These are phyloP conservation scores for Coemansia sp. DNA, from an alignment of 192 early-diverging fungal genomes.

Conservation along the genomic window DNA sequence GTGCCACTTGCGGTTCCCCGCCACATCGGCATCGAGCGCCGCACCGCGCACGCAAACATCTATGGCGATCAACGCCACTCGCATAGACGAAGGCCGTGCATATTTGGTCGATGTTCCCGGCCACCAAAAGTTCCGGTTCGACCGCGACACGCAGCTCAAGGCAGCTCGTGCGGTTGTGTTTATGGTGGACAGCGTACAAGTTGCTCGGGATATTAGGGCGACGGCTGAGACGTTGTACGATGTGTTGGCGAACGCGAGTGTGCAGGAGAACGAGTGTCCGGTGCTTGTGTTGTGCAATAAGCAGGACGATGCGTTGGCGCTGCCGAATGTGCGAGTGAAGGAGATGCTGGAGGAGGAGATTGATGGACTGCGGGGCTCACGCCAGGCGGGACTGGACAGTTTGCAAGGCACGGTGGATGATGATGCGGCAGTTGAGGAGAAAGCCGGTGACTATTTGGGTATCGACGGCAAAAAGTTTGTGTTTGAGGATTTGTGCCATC, in stretches of 20 bases:
- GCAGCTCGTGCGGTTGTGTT: slow-evolving; percentile 72
- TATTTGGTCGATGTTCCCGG: slow-evolving; percentile 83
- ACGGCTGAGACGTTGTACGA: slow-evolving; percentile 83
- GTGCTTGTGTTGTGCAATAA: slow-evolving; percentile 84
- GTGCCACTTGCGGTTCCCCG: slow-evolving; percentile 36
- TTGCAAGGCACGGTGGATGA: slow-evolving; percentile 25
- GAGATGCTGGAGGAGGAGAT: slow-evolving; percentile 74
- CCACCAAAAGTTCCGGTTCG: slow-evolving; percentile 79
- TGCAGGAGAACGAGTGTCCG: slow-evolving; percentile 60
- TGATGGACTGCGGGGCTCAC: slow-evolving; percentile 42
- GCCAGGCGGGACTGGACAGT: slow-evolving; percentile 33
- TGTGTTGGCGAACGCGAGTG: slow-evolving; percentile 65
- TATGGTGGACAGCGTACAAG: slow-evolving; percentile 72
- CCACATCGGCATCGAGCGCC: neutral
- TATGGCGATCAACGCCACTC: slow-evolving; percentile 40
- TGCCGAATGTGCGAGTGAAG: slow-evolving; percentile 67
- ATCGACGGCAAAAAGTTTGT: slow-evolving; percentile 77
- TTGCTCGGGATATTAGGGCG: slow-evolving; percentile 55
- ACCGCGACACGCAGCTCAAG: slow-evolving; percentile 67
- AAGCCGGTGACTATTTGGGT: slow-evolving; percentile 69
- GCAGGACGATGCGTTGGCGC: slow-evolving; percentile 70
- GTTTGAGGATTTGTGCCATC: slow-evolving; percentile 78
- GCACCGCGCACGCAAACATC: slow-evolving; percentile 41
- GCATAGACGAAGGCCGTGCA: slow-evolving; percentile 14
- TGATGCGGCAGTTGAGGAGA: slow-evolving; percentile 58